Evolutionary conservation across 495 filamentous ascomycete genomes (phyloP).

Genomic region (Penicillium tannophilum): DNA sequence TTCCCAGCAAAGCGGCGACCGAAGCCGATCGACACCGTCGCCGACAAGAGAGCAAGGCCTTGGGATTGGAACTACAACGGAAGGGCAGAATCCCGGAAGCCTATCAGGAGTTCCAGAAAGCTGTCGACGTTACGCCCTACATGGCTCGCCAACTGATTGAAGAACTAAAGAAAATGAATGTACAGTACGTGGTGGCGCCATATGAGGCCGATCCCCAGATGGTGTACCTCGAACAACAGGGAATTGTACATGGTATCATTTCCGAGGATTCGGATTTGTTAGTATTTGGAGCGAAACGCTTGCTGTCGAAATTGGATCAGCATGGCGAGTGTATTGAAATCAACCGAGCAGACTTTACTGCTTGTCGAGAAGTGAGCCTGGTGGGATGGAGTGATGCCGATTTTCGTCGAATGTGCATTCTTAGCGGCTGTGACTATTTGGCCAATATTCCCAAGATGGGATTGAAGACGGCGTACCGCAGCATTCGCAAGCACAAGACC

Average conservation of each 20-base stretch:
- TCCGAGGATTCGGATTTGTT: conserved; percentile 97
- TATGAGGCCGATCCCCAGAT: conserved; percentile 98
- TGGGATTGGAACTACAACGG: conserved; percentile 76
- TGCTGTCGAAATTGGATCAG: conserved; percentile 93
- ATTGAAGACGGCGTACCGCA: conserved; percentile 87
- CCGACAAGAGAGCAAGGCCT: conserved; percentile 71
- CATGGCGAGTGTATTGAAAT: conserved; percentile 93
- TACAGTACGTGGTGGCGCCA: conserved; percentile 91
- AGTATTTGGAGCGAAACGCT: conserved; percentile 87
- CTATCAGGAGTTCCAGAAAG: conserved; percentile 87
- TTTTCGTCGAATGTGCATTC: conserved; percentile 92
- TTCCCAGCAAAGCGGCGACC: conserved; percentile 94
- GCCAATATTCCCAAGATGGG: conserved; percentile 81
- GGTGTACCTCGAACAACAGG: conserved; percentile 85
- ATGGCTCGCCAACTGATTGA: conserved; percentile 95
- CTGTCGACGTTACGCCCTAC: conserved; percentile 91
- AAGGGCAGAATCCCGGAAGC: conserved; percentile 81
- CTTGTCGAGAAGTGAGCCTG: conserved; percentile 83
- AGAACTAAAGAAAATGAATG: conserved; percentile 74
- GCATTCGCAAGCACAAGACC: conserved; percentile 85
- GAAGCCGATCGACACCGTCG: conserved; percentile 70
- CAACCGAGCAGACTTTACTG: conserved; percentile 81
- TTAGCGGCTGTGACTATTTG: conserved; percentile 98
- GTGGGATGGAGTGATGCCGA: conserved; percentile 90
- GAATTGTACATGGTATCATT: conserved; percentile 81